Conservation (phyloP, 73 alveolate species). For the Durusdinium trenchii region DNA sequence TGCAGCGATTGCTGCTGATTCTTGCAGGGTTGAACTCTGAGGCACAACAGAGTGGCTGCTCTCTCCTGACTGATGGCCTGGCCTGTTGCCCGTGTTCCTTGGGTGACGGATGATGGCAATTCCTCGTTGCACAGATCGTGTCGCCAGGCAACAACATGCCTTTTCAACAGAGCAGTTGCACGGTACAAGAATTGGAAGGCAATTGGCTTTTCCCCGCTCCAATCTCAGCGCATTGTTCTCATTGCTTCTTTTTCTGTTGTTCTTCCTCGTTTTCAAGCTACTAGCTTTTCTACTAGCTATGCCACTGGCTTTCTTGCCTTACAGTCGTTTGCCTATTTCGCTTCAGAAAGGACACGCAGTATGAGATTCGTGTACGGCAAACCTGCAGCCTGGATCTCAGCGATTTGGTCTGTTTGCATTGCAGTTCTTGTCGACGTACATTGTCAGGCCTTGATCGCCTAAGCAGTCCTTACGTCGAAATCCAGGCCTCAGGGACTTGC, state of each 20-base stretch:
- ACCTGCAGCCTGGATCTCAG: slow-evolving; percentile 72
- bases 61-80: slow-evolving; percentile 77
- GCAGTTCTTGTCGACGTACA: neutral
- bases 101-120: neutral
- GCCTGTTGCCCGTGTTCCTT: neutral
- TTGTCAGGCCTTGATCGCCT: slow-evolving; percentile 77
- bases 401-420: neutral
- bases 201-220: slow-evolving; percentile 87
- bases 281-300: too few species aligned
- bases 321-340: neutral
- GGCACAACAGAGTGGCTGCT: slow-evolving; percentile 88
- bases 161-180: slow-evolving; percentile 87
- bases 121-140: neutral
- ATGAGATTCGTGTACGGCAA: slow-evolving; percentile 90
- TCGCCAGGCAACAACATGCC: slow-evolving; percentile 75
- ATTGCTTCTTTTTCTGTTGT: too few species aligned
- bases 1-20: neutral
- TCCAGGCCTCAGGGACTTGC: slow-evolving; percentile 22
- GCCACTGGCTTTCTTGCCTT: neutral
- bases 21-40: neutral
- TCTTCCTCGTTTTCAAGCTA: too few species aligned
- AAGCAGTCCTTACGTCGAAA: slow-evolving; percentile 84
- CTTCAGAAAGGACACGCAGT: slow-evolving; percentile 53
- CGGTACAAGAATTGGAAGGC: slow-evolving; percentile 72
- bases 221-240: neutral